Evolutionary conservation across 2,329 filamentous ascomycete species (phyloP).

Genomic region (Aureobasidium subglaciale): DNA sequence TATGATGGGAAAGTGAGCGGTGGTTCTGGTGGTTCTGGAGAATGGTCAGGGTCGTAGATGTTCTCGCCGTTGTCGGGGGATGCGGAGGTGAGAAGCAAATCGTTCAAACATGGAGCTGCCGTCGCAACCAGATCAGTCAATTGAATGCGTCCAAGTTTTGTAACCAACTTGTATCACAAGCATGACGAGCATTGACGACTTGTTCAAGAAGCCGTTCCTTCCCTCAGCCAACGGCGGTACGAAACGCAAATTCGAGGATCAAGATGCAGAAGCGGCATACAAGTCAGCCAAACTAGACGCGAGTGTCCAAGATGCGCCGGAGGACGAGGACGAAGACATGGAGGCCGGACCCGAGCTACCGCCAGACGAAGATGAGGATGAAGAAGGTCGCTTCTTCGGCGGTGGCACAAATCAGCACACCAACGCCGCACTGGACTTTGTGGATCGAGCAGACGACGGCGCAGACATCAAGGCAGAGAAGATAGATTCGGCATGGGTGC

Average conservation of each 20-base stretch:
- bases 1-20: too few relatives aligned
- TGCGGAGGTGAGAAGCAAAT: neutral
- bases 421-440: constrained; percentile 76
- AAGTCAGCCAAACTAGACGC: constrained; percentile 52
- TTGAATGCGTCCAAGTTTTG: neutral
- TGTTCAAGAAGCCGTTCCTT: constrained; percentile 52
- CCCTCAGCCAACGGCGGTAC: constrained; percentile 25
- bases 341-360: constrained; percentile 30
- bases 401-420: constrained; percentile 79
- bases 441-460: constrained; percentile 61
- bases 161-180: neutral
- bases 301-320: constrained; percentile 39
- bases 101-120: neutral
- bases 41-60: neutral
- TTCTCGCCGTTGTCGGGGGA: neutral
- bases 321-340: constrained; percentile 29
- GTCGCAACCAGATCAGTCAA: neutral
- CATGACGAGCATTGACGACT: constrained; percentile 56
- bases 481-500: constrained; percentile 77
- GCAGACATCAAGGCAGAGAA: constrained; percentile 57
- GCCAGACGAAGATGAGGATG: constrained; percentile 53
- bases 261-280: constrained; percentile 51
- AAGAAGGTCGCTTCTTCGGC: constrained; percentile 93
- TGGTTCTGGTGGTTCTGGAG: too few relatives aligned
- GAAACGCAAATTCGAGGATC: constrained; percentile 54